phyloP scores from a whole-genome alignment of 2,329 filamentous ascomycete species.

The Trichoderma gracile region DNA sequence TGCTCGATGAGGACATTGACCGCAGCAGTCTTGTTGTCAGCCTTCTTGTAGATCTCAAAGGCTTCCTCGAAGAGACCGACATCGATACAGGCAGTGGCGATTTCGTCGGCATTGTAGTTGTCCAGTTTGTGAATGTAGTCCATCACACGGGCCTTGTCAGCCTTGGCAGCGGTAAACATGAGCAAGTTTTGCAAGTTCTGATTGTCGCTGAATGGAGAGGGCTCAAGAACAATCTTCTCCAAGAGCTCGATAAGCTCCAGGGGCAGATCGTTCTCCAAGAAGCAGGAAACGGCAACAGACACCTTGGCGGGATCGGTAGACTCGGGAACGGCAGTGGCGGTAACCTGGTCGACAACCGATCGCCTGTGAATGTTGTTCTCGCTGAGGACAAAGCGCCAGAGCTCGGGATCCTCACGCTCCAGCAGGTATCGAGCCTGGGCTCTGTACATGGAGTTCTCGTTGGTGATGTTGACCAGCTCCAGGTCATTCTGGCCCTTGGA shows the following conservation, averaged over 20 bases:
- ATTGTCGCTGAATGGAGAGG: conserved; percentile 98
- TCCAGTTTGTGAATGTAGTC: conserved; percentile 93
- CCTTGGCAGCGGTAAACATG: conserved; percentile 94
- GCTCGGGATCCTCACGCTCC: conserved; percentile 82
- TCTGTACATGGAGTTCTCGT: conserved; percentile 99
- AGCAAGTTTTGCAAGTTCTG: conserved; percentile 93
- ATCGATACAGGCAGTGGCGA: conserved; percentile 88
- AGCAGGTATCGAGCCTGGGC: conserved; percentile 95
- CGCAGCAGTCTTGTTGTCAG: conserved; percentile 81
- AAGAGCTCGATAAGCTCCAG: conserved; percentile 94
- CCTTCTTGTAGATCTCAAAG: conserved; percentile 98
- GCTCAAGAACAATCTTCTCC: conserved; percentile 99
- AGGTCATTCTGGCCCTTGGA: conserved; percentile 96
- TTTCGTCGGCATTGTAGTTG: conserved; percentile 87
- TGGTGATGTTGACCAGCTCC: conserved; percentile 95
- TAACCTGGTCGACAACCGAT: conserved; percentile 93
- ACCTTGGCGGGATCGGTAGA: conserved; percentile 93
- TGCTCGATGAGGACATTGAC: conserved; percentile 93
- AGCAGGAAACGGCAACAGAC: conserved; percentile 88
- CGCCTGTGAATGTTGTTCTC: conserved; percentile 94
- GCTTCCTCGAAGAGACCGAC: conserved; percentile 95
- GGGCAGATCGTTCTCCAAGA: conserved; percentile 87
- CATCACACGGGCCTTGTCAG: conserved; percentile 92
- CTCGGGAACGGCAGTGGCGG: conserved; percentile 90
- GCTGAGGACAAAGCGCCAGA: conserved; percentile 93